A percentile compares a stretch with the other conserved stretches of the same genome.
phyloP scores from a whole-genome alignment of 73 alveolate genomes.

The Effrenium voratum region DNA sequence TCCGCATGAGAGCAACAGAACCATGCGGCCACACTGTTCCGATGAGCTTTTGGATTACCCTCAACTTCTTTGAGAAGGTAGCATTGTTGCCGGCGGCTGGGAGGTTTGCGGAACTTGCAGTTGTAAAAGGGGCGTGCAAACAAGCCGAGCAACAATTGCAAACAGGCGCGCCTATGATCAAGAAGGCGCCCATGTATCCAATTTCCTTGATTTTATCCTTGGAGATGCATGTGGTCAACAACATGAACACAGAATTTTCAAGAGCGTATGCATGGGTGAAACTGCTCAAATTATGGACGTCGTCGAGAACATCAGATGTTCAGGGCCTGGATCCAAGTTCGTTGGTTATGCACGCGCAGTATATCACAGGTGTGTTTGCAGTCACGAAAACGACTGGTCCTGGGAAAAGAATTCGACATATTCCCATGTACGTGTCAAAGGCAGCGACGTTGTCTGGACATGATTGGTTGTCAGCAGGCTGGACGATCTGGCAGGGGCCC shows the following conservation, averaged over 20 bases:
- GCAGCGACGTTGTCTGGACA: neutral
- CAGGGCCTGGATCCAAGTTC: neutral
- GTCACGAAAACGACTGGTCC: neutral
- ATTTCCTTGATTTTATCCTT: neutral
- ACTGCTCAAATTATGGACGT: neutral
- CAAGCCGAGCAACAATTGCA: neutral
- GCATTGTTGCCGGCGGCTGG: too few species aligned
- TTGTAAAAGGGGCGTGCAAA: neutral
- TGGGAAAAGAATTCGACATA: neutral
- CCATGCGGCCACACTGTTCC: too few species aligned
- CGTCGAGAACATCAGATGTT: neutral
- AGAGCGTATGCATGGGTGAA: neutral
- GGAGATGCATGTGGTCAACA: neutral
- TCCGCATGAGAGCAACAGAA: too few species aligned
- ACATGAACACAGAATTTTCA: neutral
- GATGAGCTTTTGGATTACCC: too few species aligned
- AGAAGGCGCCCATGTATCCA: neutral
- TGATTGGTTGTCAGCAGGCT: neutral
- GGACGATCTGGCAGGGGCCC: neutral
- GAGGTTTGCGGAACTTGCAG: neutral
- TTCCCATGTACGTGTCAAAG: neutral
- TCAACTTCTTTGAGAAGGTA: too few species aligned
- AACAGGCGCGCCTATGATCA: too few species aligned
- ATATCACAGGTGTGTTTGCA: neutral
- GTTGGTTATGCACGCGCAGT: neutral